Evolutionary conservation across 2,329 filamentous ascomycete species (phyloP), one percentile per base, ranked within the genome.

Genomic region (Phaeosphaeria sp.): DNA sequence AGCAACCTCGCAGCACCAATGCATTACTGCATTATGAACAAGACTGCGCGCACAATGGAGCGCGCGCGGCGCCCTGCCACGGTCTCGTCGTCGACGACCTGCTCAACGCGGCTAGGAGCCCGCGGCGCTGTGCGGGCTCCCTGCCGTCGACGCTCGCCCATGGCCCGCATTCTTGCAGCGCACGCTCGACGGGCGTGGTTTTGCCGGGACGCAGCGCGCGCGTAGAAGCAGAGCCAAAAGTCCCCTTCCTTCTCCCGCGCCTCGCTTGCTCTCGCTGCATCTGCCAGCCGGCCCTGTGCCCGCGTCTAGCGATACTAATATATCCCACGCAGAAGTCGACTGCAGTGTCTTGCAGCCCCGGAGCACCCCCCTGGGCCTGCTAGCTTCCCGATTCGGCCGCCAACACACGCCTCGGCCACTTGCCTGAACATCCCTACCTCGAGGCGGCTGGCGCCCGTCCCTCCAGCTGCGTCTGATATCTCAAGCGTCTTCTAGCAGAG

Each of bases 361-460:
- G 52, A 54, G 50, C 49, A 55, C 65, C 45, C 58, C 65, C 65
- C 61, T 58, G 58, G 55, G 15, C 36, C 49, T 42, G 53, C 57
- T 59, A 55, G 56, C 56, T 56, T 49, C 59, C 59, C 57, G 60
- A 65, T 63, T 58, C 47, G 61, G 59, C 50, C 56, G 57, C 49
- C 51, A 44, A 56, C 50, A 56, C 50, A 55, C 55, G 56, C 56
- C 56, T 64, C 66, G 65, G 64, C 63, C 55, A 55, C 56, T 64
- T 63, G 65, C 65, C 61, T 43, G 40, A 65, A 62, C 43, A 68
- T 65, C 64, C 67, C 61, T 62, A 66, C 66, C 60, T 49, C 56
- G 49, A 36, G 11, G 27, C 36, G 36, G 47, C 49, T 51, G 55
- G 43, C 50, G 50, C 47, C 55, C 57, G 56, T 64, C 57, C 52